phyloP scores from a whole-genome alignment of 257 asterid genomes.

The Handroanthus guayacan region DNA sequence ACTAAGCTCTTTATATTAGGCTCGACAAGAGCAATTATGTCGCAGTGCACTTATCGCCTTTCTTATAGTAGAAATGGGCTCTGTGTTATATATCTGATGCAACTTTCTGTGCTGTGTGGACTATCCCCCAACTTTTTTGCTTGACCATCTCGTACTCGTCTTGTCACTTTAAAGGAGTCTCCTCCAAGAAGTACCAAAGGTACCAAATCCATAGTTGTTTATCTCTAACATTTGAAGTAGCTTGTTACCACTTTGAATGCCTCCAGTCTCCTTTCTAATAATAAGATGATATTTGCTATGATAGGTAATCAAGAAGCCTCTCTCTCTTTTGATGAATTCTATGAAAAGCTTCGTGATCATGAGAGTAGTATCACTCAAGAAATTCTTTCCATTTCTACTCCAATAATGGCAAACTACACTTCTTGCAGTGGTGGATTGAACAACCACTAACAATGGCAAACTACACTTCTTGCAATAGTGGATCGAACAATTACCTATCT shows the following conservation, averaged over 20 bases:
- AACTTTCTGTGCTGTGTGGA: not conserved
- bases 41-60: not conserved
- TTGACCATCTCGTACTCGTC: not conserved
- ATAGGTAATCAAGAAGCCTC: not conserved
- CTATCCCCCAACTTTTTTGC: not conserved
- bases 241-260: not conserved
- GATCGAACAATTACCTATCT: not conserved
- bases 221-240: not conserved
- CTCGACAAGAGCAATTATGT: not conserved
- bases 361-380: not conserved
- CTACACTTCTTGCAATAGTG: not conserved
- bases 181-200: not conserved
- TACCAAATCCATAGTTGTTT: not conserved
- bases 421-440: not conserved
- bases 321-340: not conserved
- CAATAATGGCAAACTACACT: not conserved
- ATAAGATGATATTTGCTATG: not conserved
- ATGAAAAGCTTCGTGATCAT: not conserved
- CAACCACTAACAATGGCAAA: not conserved
- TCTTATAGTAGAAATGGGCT: not conserved
- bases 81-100: not conserved
- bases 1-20: not conserved
- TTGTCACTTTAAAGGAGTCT: not conserved
- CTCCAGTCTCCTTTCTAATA: not conserved
- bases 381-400: not conserved